Percentiles rank a stretch among this genome's conserved stretches.
Evolutionary conservation across 176 grass and related monocot species (phyloP).

Genomic region (Cocos nucifera): DNA sequence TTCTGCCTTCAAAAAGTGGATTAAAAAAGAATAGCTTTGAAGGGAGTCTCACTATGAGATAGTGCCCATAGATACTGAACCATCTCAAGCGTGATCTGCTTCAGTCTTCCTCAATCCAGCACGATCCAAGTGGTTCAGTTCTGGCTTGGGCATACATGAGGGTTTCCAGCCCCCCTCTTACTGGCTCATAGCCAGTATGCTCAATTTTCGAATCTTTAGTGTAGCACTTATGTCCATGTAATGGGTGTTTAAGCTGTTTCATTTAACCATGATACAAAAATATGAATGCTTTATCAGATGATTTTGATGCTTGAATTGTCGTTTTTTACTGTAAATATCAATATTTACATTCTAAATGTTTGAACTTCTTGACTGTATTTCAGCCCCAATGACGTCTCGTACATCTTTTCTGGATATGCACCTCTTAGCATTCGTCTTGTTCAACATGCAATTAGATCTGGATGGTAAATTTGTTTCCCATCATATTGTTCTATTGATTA

Average conservation of each 20-base stretch:
- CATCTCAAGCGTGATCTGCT: neutral
- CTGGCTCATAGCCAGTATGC: no score
- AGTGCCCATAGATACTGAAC: no score
- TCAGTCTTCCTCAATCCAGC: neutral
- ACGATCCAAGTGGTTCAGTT: no score
- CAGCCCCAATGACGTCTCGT: slow-evolving; percentile 89
- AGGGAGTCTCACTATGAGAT: no score
- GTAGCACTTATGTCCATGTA: no score
- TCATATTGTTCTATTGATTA: neutral
- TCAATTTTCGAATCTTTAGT: no score
- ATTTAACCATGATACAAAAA: no score
- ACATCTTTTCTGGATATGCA: slow-evolving; percentile 98
- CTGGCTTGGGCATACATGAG: no score
- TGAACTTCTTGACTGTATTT: slow-evolving; percentile 34
- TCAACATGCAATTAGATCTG: slow-evolving; percentile 89
- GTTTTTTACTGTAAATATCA: slow-evolving; percentile 9
- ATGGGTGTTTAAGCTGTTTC: neutral
- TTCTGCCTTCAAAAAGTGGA: no score
- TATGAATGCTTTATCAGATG: neutral
- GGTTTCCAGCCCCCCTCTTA: no score
- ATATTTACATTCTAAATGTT: slow-evolving; percentile 13
- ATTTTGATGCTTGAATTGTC: neutral
- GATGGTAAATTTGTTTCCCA: slow-evolving; percentile 50
- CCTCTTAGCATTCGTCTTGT: slow-evolving; percentile 96
- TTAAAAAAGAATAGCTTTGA: no score